Evolutionary conservation across 1,139 yeast genomes (phyloP), one percentile per base, ranked within the genome.

Genomic region (Pichia sp.): DNA sequence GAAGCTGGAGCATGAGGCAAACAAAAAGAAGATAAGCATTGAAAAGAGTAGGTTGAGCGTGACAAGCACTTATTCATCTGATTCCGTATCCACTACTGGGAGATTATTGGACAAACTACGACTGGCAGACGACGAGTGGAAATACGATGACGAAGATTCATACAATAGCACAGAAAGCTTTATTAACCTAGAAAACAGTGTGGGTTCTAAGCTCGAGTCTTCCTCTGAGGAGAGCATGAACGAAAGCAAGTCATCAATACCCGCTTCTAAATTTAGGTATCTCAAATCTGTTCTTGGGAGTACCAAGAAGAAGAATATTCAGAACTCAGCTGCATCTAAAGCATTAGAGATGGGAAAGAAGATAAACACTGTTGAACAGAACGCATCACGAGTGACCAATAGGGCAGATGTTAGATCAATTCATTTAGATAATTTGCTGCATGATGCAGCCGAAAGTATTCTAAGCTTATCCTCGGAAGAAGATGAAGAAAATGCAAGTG

Each of bases 31-130:
- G 16, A n/a, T 22, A 15, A 27, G 18, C 5, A 23, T 20, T 6
- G 25, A 27, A 6, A 14, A 10, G 10, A 45, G 26, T 11, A 37
- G 43, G 22, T 10, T 10, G 11, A 45, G 50, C 32, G 27, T 62
- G 17, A 48, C 52, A 32, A 62, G 67, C 35, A 42, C 56, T 18
- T 38, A 49, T 2, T 62, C 65, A 27, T 41, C 53, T 3, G 63
- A 55, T 29, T 52, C 58, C 1, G 40, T 49, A 1, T 39, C 48
- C 2, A 52, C 58, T 3, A 55, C 63, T 3, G 67, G 66, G 4
- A 45, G 68, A 20, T 46, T 63, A 10, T 46, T 63, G 29, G 68
- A 63, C 35, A 59, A 60, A 24, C 39, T 62, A 15, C 59, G 56
- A 12, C 49, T 63, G 14, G 58, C 58, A 21, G 66, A 62, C 19